Base-by-base conservation (phyloP, 2,329 filamentous ascomycete species). In the Sporothrix schenckii region DNA sequence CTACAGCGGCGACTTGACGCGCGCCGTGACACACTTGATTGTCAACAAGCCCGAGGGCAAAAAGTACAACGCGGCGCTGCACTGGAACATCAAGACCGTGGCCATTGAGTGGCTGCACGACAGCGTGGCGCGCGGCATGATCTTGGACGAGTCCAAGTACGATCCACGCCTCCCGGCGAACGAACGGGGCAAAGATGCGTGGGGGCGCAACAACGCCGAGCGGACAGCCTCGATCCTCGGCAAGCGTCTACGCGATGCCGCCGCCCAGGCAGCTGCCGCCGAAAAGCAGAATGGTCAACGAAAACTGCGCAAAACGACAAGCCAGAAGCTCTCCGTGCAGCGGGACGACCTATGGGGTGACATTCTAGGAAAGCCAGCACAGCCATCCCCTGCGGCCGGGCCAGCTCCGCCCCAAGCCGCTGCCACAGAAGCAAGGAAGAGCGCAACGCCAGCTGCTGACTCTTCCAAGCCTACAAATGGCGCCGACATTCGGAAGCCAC, bases 331-430 rank as follows among this genome's bases (percentile, higher is more conserved):
- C 44, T 89, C 86, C 71, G 91, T 86, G 66, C 93, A 97, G 76
- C 91, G 89, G 74, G 89, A 94, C 75, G 89, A 88, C 39, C 85
- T 98, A n/a, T 98, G 94, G 94, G 91, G 91, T 5, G 92, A 96
- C 75, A 96, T 99, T 71, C 86, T 95, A 30, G 88, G 88, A 69
- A 78, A 81, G 70, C 49, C 69, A 5, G 49, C 56, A 10, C 66
- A 68, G 16, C 27, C 63, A 14, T 34, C 56, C 3, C 13, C 54
- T 5, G 58, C 50, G 7, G 53, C 19, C 30, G 41, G 13, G 13
- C 14, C 24, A 34, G 30, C 5, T 34, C 27, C 50, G 6, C 21
- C 41, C 27, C 21, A 58, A 24, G 61, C 47, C 4, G 61, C 47
- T 16, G 6, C 27, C 14, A 13, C 61, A n/a, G 61, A n/a, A 4